phyloP scores from a whole-genome alignment of 441 rosid species.

The Hypseocharis bilobata region DNA sequence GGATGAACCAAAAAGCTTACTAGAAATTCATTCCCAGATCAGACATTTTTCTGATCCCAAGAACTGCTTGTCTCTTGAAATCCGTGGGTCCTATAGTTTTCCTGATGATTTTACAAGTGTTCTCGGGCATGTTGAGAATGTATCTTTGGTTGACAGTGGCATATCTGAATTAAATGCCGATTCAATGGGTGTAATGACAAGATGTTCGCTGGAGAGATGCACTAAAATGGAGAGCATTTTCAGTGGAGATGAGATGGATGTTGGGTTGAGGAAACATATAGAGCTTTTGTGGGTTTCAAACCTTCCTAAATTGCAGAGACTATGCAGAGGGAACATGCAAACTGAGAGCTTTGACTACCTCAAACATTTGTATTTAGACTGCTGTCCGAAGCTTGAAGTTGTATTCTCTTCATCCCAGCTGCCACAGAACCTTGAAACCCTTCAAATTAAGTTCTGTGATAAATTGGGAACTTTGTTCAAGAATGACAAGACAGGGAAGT shows the following conservation, averaged over 20 bases:
- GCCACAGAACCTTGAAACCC: constrained; percentile 30
- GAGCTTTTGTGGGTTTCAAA: constrained; percentile 38
- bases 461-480: constrained; percentile 26
- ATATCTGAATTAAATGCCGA: constrained; percentile 24
- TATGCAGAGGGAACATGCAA: constrained; percentile 19
- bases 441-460: constrained; percentile 35
- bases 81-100: constrained; percentile 24
- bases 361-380: constrained; percentile 33
- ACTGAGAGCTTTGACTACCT: constrained; percentile 24
- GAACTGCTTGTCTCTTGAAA: constrained; percentile 21
- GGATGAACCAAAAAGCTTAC: constrained; percentile 12
- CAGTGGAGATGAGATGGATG: constrained; percentile 15
- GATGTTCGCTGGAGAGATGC: constrained; percentile 39
- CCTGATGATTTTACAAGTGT: constrained; percentile 19
- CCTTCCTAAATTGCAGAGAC: constrained; percentile 26
- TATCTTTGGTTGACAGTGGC: constrained; percentile 31
- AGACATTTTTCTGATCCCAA: constrained; percentile 8
- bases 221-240: constrained; percentile 24
- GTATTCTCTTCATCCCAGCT: constrained; percentile 24
- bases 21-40: constrained; percentile 18
- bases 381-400: constrained; percentile 33
- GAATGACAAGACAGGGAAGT: not conserved
- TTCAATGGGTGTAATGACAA: constrained; percentile 22
- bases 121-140: constrained; percentile 24
- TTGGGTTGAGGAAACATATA: constrained; percentile 17